Conservation (phyloP, 2,329 filamentous ascomycete genomes). For the Talaromyces sp. region DNA sequence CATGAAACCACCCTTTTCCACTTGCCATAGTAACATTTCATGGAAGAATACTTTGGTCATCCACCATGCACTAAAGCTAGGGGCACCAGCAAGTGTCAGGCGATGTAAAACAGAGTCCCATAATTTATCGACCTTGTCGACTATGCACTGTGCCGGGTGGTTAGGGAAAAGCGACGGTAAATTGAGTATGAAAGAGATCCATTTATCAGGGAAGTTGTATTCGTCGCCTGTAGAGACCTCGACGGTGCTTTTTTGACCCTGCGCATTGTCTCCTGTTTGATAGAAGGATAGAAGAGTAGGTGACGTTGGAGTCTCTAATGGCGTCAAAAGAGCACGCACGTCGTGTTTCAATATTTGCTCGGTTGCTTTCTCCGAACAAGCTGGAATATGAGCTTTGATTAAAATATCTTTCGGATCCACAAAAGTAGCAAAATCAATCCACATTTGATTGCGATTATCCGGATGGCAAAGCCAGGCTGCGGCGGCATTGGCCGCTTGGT, state of each 20-base stretch:
- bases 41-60: slow-evolving; percentile 94
- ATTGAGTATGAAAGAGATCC: slow-evolving; percentile 44
- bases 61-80: slow-evolving; percentile 50
- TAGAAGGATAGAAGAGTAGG: slow-evolving; percentile 33
- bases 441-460: slow-evolving; percentile 92
- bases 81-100: slow-evolving; percentile 43
- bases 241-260: slow-evolving; percentile 35
- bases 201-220: slow-evolving; percentile 49
- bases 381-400: slow-evolving; percentile 39
- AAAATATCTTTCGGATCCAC: slow-evolving; percentile 41
- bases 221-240: slow-evolving; percentile 36
- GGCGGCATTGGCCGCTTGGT: slow-evolving; percentile 87
- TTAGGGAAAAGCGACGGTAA: slow-evolving; percentile 39
- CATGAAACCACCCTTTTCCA: slow-evolving; percentile 87
- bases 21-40: slow-evolving; percentile 88
- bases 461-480: slow-evolving; percentile 88
- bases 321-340: slow-evolving; percentile 42
- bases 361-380: slow-evolving; percentile 33
- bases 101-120: slow-evolving; percentile 45
- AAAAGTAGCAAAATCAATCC: slow-evolving; percentile 66
- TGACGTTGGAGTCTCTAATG: slow-evolving; percentile 33
- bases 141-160: slow-evolving; percentile 44
- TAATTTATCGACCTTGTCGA: slow-evolving; percentile 43
- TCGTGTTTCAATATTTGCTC: slow-evolving; percentile 45
- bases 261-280: slow-evolving; percentile 31